Base-by-base conservation (phyloP, 164 flowering plant genomes). In the Vitis amurensis region DNA sequence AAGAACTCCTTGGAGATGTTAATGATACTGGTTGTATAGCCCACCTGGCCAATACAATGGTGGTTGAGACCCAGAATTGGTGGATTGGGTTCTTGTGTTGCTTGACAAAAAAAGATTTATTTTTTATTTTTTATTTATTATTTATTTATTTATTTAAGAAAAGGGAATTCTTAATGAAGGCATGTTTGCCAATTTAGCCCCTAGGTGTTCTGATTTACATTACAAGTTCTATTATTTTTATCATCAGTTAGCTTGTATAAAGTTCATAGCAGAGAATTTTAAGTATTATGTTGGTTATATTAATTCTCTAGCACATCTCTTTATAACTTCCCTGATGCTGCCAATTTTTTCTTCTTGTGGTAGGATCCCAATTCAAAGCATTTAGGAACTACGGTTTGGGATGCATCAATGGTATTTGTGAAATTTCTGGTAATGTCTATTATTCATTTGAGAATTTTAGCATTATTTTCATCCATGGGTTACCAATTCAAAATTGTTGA, bases 331-430 rank as follows among this genome's bases (percentile, higher is more conserved):
- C 14, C 58, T 64, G 60, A 58, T 31, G 6, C 15, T 68, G 27
- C 19, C 10, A 49, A 13, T 14, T 52, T 67, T 61, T 23, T 44
- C 11, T 27, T 23, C 12, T 30, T 74, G 49, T 78, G 61, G 49
- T 66, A 94, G 98, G 97, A 94, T 78, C 98, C 98, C 13, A 94
- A 94, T 78, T 94, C 98, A 27, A 90, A 92, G 82, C 98, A 94
- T 79, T 77, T 92, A 64, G 98, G 98, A 59, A 92, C 97, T 56
- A 94, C 98, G n/a, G 97, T 94, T 30, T 94, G 98, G 98, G 98
- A 94, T 83, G 92, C 98, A 50, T 94, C 98, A 30, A 78, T 94
- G 84, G 98, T 92, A 59, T 83, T 94, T 68, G 92, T 72, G 71
- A 91, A 94, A 73, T 92, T 74, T 82, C 87, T 94, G 91, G 98